Evolutionary conservation across 2,329 filamentous ascomycete genomes (phyloP).

Genomic region (Cladophialophora carrionii): DNA sequence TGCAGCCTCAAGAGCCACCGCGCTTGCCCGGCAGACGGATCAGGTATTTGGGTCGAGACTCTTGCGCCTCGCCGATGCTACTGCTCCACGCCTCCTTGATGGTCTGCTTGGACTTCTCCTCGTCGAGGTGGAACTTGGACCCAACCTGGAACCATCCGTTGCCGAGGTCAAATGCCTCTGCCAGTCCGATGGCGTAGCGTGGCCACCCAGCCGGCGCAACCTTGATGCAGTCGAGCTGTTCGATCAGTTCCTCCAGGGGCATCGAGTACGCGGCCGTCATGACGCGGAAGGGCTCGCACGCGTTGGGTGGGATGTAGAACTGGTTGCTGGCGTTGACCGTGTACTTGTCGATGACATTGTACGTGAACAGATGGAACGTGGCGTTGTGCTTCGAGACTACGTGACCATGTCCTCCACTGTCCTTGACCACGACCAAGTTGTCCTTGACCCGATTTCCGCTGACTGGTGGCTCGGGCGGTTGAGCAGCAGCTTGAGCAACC

Average conservation of each 20-base stretch:
- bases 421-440: slow-evolving; percentile 29
- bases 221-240: slow-evolving; percentile 62
- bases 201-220: slow-evolving; percentile 23
- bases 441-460: slow-evolving; percentile 38
- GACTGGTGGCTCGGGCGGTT: slow-evolving; percentile 32
- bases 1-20: neutral
- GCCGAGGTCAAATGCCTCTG: slow-evolving; percentile 58
- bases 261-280: slow-evolving; percentile 53
- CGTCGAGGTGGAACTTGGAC: slow-evolving; percentile 55
- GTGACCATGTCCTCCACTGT: slow-evolving; percentile 29
- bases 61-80: slow-evolving; percentile 32
- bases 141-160: slow-evolving; percentile 65
- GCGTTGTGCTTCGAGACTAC: slow-evolving; percentile 28
- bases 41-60: slow-evolving; percentile 32
- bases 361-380: slow-evolving; percentile 48
- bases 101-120: slow-evolving; percentile 54
- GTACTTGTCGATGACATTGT: slow-evolving; percentile 35
- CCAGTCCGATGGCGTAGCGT: slow-evolving; percentile 56
- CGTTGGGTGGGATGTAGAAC: slow-evolving; percentile 54
- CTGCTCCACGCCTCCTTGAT: slow-evolving; percentile 66
- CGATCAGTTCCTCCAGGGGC: slow-evolving; percentile 62
- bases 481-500: slow-evolving; percentile 24
- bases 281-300: slow-evolving; percentile 58
- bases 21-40: slow-evolving; percentile 29
- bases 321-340: slow-evolving; percentile 40